phyloP scores from a whole-genome alignment of 345 rosid species.

The Kernera saxatilis region DNA sequence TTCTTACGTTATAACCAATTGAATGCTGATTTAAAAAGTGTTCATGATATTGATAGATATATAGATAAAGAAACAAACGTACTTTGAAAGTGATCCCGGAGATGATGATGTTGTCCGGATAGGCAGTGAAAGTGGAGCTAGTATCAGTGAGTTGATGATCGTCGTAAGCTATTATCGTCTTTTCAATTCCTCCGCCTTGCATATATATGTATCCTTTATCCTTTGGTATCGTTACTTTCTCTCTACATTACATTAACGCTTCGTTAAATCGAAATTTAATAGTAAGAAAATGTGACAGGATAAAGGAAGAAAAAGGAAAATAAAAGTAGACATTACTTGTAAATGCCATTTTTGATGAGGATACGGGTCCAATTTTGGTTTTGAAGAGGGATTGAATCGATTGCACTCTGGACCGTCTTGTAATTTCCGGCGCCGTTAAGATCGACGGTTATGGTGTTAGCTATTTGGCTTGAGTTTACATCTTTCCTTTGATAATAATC shows the following conservation, averaged over 20 bases:
- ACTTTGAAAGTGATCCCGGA: conserved; percentile 17
- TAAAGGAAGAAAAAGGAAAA: too few relatives aligned
- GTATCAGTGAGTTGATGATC: not conserved
- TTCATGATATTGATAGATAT: too few relatives aligned
- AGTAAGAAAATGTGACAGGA: not conserved
- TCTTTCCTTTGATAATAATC: not conserved
- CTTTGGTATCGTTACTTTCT: conserved; percentile 5
- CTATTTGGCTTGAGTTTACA: not conserved
- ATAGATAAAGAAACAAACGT: not conserved
- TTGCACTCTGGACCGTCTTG: not conserved
- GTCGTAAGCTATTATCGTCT: not conserved
- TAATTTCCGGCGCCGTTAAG: conserved; percentile 3
- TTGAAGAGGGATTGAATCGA: conserved; percentile 1
- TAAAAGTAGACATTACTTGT: not conserved
- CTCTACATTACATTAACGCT: not conserved
- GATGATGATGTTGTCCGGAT: conserved; percentile 6
- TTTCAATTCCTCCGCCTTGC: conserved; percentile 15
- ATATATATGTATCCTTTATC: conserved; percentile 10
- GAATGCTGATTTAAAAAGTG: too few relatives aligned
- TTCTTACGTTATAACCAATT: not conserved
- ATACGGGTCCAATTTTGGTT: conserved; percentile 7
- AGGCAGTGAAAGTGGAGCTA: conserved; percentile 15
- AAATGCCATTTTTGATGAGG: not conserved
- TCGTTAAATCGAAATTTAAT: not conserved
- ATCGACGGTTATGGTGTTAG: not conserved